Conservation (phyloP, 2,329 filamentous ascomycete species). For the Beauveria rudraprayagi region DNA sequence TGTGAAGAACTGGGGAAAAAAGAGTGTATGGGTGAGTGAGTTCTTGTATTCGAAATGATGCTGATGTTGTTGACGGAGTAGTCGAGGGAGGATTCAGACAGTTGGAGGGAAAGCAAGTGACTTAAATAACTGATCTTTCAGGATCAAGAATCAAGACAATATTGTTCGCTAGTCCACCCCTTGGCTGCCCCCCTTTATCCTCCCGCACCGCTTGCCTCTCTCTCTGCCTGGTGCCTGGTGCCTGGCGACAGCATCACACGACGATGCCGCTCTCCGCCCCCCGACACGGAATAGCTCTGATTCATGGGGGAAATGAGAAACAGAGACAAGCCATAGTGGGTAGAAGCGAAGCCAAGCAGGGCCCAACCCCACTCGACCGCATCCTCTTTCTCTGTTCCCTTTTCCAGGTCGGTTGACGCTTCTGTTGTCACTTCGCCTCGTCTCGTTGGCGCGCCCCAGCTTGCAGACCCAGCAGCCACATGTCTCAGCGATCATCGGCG, state of each 20-base stretch:
- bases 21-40: slow-evolving; percentile 13
- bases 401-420: neutral
- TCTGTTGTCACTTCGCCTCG: neutral
- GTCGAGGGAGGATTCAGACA: neutral
- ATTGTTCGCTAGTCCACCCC: neutral
- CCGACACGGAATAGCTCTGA: slow-evolving; percentile 6
- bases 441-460: neutral
- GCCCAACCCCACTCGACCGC: slow-evolving; percentile 1
- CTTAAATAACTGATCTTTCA: slow-evolving; percentile 10
- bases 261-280: neutral
- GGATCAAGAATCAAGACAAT: neutral
- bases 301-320: slow-evolving; percentile 12
- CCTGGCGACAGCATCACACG: neutral
- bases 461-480: neutral
- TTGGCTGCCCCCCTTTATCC: neutral
- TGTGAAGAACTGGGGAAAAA: slow-evolving; percentile 3
- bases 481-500: slow-evolving; percentile 6
- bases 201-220: neutral
- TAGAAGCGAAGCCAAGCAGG: neutral
- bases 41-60: slow-evolving; percentile 12
- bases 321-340: slow-evolving; percentile 10
- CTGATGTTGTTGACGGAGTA: neutral
- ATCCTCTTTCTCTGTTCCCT: neutral
- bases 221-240: neutral
- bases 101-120: neutral